A percentile compares a stretch with the other conserved stretches of the same genome.
Conservation (phyloP, 352 stramenopile species). For the Globisporangium uncinulatum region DNA sequence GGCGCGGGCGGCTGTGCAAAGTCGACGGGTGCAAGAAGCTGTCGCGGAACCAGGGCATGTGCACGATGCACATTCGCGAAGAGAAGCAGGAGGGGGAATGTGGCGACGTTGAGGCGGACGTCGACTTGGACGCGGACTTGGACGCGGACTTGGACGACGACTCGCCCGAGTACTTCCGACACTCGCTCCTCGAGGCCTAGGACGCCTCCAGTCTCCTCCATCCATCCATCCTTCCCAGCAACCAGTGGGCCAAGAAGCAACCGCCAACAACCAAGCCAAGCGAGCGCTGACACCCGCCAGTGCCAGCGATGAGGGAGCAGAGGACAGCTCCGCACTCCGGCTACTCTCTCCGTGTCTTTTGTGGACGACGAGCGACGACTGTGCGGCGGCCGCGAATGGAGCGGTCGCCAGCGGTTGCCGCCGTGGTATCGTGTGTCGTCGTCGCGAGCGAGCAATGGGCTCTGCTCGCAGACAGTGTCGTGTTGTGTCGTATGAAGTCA, state of each 20-base stretch:
- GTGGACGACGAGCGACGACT: background rate
- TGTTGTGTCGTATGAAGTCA: background rate
- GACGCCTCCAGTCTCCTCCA: background rate
- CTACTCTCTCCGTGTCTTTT: background rate
- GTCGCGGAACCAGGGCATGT: conserved; percentile 83
- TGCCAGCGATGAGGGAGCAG: background rate
- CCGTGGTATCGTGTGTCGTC: background rate
- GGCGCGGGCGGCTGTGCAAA: conserved; percentile 73
- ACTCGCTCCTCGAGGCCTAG: conserved; percentile 3
- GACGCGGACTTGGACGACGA: conserved; percentile 1
- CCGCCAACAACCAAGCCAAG: too few species aligned
- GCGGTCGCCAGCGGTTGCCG: background rate
- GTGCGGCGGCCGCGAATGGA: background rate
- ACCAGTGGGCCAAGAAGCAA: too few species aligned
- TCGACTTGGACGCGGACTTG: conserved; percentile 7
- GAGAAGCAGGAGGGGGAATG: conserved; percentile 52
- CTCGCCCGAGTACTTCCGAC: background rate
- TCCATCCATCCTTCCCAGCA: too few species aligned
- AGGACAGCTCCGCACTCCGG: background rate
- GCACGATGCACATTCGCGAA: conserved; percentile 86
- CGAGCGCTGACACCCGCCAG: too few species aligned
- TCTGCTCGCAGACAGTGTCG: conserved; percentile 2
- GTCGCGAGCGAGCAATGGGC: background rate
- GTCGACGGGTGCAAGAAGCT: conserved; percentile 86
- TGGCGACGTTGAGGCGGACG: too few species aligned